phyloP scores from a whole-genome alignment of 768 basidiomycete species.

The Pulveroboletus frians region DNA sequence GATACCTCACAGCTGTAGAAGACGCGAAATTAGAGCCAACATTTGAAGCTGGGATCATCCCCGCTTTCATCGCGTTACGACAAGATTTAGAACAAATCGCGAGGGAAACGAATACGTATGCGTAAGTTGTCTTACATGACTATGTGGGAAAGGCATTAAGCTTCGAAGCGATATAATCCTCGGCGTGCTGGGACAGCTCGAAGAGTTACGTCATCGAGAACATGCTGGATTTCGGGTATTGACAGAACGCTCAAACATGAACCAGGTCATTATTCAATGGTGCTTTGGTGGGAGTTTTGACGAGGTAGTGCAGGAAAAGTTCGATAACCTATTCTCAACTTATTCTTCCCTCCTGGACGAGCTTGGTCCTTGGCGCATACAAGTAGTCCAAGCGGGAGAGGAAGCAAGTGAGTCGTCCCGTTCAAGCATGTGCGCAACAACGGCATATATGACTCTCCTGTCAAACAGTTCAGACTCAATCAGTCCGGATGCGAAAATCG shows the following conservation, averaged over 20 bases:
- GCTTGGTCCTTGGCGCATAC: conserved; percentile 29
- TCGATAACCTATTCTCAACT: conserved; percentile 19
- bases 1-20: background rate
- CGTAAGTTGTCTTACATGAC: conserved; percentile 17
- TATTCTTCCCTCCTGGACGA: conserved; percentile 29
- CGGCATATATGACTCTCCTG: conserved; percentile 2
- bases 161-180: conserved; percentile 18
- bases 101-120: conserved; percentile 26
- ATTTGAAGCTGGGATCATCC: conserved; percentile 18
- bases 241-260: conserved; percentile 4
- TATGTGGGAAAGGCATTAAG: background rate
- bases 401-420: conserved; percentile 27
- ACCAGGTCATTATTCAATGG: conserved; percentile 13
- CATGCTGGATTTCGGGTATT: conserved; percentile 4
- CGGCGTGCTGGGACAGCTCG: conserved; percentile 18
- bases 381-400: conserved; percentile 29
- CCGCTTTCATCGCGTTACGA: conserved; percentile 14
- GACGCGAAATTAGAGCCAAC: conserved; percentile 16
- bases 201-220: conserved; percentile 17
- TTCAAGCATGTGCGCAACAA: background rate
- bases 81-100: conserved; percentile 7
- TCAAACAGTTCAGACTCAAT: conserved; percentile 30
- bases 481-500: conserved; percentile 29
- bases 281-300: conserved; percentile 2
- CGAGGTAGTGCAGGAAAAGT: conserved; percentile 15